Conservation (phyloP, 768 basidiomycete genomes). For the Cystobasidium onofrii region DNA sequence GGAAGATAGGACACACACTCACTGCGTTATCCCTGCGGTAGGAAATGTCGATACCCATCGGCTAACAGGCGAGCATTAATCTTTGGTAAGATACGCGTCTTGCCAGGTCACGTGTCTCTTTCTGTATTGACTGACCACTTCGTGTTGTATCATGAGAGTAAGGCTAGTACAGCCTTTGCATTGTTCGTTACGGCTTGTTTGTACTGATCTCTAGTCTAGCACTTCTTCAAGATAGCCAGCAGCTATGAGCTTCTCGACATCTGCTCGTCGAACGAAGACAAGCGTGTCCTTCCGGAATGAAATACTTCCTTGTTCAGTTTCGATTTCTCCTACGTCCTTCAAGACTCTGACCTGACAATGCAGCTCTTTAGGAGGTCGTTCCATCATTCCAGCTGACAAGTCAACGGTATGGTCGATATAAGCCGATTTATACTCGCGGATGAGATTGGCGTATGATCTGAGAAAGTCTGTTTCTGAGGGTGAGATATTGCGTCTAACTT, state of each 20-base stretch:
- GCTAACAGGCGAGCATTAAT: not conserved
- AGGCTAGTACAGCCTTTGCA: too few relatives aligned
- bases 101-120: not conserved
- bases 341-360: constrained; percentile 80
- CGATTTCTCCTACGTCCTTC: constrained; percentile 80
- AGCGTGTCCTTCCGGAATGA: constrained; percentile 74
- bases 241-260: constrained; percentile 88
- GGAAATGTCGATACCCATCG: not conserved
- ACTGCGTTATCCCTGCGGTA: too few relatives aligned
- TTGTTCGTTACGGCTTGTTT: not conserved
- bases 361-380: constrained; percentile 70
- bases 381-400: constrained; percentile 46
- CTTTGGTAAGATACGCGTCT: not conserved
- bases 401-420: constrained; percentile 77
- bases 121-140: not conserved
- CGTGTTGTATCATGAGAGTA: not conserved
- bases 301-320: constrained; percentile 75
- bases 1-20: too few relatives aligned
- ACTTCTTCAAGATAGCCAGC: constrained; percentile 74
- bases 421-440: constrained; percentile 75
- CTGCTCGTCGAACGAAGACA: constrained; percentile 75
- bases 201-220: not conserved
- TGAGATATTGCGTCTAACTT: constrained; percentile 51
- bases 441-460: constrained; percentile 46
- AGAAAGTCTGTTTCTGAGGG: constrained; percentile 54